phyloP scores from a whole-genome alignment of 495 filamentous ascomycete genomes.

The Penicillium flavigenum region DNA sequence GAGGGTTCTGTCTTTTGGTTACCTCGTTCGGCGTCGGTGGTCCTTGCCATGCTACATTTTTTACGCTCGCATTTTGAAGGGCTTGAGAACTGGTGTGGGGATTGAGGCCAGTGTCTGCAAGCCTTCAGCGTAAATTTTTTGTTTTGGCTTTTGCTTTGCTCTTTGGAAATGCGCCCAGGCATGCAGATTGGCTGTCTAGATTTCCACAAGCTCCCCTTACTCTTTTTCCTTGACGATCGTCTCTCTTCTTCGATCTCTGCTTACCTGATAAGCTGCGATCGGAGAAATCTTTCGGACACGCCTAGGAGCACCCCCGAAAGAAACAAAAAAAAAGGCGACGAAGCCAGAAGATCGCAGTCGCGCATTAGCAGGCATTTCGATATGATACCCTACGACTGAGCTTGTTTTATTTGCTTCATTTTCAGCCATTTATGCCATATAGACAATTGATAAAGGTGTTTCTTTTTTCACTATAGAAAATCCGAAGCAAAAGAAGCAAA shows the following conservation, averaged over 20 bases:
- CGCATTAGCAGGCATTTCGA: conserved; percentile 52
- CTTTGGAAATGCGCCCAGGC: background rate
- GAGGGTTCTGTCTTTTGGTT: conserved; percentile 36
- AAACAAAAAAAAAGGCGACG: conserved; percentile 26
- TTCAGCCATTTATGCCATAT: conserved; percentile 29
- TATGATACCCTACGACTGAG: conserved; percentile 53
- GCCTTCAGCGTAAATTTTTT: background rate
- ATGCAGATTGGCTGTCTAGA: background rate
- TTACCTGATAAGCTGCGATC: background rate
- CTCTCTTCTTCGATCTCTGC: background rate
- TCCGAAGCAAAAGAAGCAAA: background rate
- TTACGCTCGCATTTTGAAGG: conserved; percentile 7
- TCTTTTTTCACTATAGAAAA: background rate
- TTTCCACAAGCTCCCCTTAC: background rate
- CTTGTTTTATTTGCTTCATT: conserved; percentile 28
- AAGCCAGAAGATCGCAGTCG: conserved; percentile 45
- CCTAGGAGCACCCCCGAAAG: conserved; percentile 23
- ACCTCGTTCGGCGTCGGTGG: conserved; percentile 29
- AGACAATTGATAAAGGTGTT: conserved; percentile 14
- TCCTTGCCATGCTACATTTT: conserved; percentile 16
- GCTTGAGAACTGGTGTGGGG: background rate
- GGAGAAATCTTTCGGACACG: background rate
- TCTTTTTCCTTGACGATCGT: background rate
- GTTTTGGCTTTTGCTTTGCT: background rate
- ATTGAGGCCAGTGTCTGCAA: background rate